Evolutionary conservation across 495 filamentous ascomycete species (phyloP), one percentile per base, ranked within the genome.

Genomic region (Xylaria acuta): DNA sequence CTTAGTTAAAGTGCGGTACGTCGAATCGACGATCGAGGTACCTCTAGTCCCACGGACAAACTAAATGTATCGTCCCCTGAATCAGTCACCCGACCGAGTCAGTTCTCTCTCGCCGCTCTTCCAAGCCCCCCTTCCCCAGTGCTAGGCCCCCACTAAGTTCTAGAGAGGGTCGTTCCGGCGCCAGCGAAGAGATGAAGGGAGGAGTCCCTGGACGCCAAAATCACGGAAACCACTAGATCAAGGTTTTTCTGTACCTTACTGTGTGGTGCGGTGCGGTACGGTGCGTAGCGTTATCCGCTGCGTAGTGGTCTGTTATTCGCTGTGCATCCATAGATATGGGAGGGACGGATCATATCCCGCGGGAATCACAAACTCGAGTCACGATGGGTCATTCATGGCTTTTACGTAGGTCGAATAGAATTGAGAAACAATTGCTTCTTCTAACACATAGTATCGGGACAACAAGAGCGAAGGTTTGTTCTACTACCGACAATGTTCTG

Each of bases 241-340:
- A 47, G n/a, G 51, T 32, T 70, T 49, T 27, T 25, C 41, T 16
- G 56, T 27, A 20, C 47, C 22, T 25, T 64, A 64, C 68, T 32
- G 59, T 64, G 47, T 36, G 59, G 32, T 22, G 56, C 75, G 74
- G 73, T 36, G 43, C 77, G 76, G 76, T 76, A 75, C 76, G 77
- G 77, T 79, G 73, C 77, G 77, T 79, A 71, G 77, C 77, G 77
- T 72, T 66, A 77, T 74, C 77, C 77, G 74, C 72, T 64, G 27
- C 8, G 20, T 40, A 64, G 27, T 51, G 45, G 45, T 47, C 12
- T 25, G 6, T 51, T 51, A 14, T 30, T 27, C 12, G 9, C 49
- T 25, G 22, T 53, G 22, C 49, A 14, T 14, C 49, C 64, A 18
- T 54, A 11, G 27, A 38, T 2, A 20, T 6, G 27, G 45, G 38